Base-by-base conservation (phyloP, 129 eudicot species). In the Flaveria sonorensis region DNA sequence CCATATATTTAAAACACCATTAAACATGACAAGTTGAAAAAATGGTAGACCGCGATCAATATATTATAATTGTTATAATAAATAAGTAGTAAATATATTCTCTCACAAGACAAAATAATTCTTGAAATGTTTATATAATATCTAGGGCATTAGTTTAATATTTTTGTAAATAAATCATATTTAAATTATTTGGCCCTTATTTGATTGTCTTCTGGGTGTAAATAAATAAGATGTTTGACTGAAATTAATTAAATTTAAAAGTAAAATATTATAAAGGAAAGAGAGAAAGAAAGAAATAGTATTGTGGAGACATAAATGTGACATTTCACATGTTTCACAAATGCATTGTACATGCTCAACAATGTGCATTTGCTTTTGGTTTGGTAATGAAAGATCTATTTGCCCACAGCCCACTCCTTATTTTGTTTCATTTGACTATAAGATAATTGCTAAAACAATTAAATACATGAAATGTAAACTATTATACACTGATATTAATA, bases 271-370 rank as follows among this genome's bases (percentile, higher is more conserved):
- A 59, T n/a, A 24, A 12, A 7, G 3, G 7, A 78, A 39, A 47
- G 61, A 59, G 65, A 81, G 76, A 74, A 81, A 74, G 76, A 74
- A 81, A 68, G 62, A 81, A 81, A 67, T 67, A 81, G 80, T 67
- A 50, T 55, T 74, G 76, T 74, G 84, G 76, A 74, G 79, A 81
- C 84, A 74, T 74, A 74, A 81, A 74, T 75, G 80, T 81, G 71
- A 81, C 84, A 81, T 28, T 68, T 76, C 84, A 81, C 84, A 81
- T 81, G 84, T 81, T 74, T 51, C 36, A 81, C 84, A 74, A 81
- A 81, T 81, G 76, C 84, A 81, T 53, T 68, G 75, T 67, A 81
- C 80, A 81, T 81, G 84, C 74, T 81, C 74, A 61, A 68, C 71
- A 81, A 81, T 81, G 80, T 81, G 84, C 80, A 70, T 13, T 81